Evolutionary conservation across 805 yeast species (phyloP).

Genomic region (Wickerhamiella domercqiae): DNA sequence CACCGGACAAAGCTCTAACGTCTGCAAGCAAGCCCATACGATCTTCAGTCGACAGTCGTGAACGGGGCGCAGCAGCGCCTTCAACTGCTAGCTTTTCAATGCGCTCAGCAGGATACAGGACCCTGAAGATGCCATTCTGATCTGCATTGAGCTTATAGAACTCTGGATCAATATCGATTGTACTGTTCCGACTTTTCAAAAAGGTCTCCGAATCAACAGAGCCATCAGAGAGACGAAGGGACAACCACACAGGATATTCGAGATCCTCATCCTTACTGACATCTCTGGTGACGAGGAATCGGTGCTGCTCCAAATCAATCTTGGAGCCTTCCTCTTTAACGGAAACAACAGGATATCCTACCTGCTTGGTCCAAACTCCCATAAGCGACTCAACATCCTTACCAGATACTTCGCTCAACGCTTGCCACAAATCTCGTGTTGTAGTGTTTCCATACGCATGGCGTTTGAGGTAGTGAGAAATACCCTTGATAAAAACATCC

Average conservation of each 20-base stretch:
- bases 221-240: slow-evolving; percentile 39
- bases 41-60: slow-evolving; percentile 39
- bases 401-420: slow-evolving; percentile 48
- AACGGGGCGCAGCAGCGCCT: slow-evolving; percentile 33
- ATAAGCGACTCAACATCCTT: slow-evolving; percentile 43
- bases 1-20: slow-evolving; percentile 41
- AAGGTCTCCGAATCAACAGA: slow-evolving; percentile 40
- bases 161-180: slow-evolving; percentile 30
- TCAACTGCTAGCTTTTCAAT: slow-evolving; percentile 38
- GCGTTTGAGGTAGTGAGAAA: slow-evolving; percentile 47
- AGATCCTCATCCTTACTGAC: slow-evolving; percentile 40
- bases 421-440: slow-evolving; percentile 58
- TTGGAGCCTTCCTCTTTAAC: slow-evolving; percentile 29
- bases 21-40: slow-evolving; percentile 52
- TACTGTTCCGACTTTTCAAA: slow-evolving; percentile 35
- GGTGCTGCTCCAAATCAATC: slow-evolving; percentile 36
- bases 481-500: slow-evolving; percentile 56
- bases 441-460: slow-evolving; percentile 57
- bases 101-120: slow-evolving; percentile 37
- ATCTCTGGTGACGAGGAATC: slow-evolving; percentile 53
- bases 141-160: slow-evolving; percentile 49
- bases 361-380: slow-evolving; percentile 55
- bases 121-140: slow-evolving; percentile 47
- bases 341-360: slow-evolving; percentile 57
- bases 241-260: slow-evolving; percentile 41